Evolutionary conservation across 768 basidiomycete species (phyloP).

Genomic region (Imleria badia): DNA sequence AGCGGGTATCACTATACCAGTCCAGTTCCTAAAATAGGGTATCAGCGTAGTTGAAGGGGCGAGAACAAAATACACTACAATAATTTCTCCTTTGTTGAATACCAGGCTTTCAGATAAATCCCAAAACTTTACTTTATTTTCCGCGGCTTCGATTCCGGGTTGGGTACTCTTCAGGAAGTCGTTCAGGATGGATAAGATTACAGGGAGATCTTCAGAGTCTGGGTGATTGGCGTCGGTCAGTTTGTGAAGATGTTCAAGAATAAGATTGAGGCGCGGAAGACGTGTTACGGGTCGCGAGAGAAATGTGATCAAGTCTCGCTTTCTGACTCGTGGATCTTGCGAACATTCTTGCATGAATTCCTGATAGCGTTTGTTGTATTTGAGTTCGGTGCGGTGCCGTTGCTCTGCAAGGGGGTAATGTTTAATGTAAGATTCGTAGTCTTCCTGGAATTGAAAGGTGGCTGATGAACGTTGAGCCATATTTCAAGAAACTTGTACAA

Average conservation of each 20-base stretch:
- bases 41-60: slow-evolving; percentile 1
- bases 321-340: slow-evolving; percentile 63
- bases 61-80: slow-evolving; percentile 47
- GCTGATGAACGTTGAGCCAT: slow-evolving; percentile 27
- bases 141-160: slow-evolving; percentile 89
- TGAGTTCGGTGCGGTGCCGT: slow-evolving; percentile 73
- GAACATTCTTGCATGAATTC: slow-evolving; percentile 62
- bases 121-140: slow-evolving; percentile 88
- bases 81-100: slow-evolving; percentile 77
- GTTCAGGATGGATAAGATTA: slow-evolving; percentile 64
- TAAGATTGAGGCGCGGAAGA: slow-evolving; percentile 75
- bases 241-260: slow-evolving; percentile 70
- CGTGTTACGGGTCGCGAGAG: slow-evolving; percentile 86
- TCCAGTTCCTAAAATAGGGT: slow-evolving; percentile 67
- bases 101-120: slow-evolving; percentile 71
- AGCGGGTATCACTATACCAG: slow-evolving; percentile 71
- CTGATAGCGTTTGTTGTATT: slow-evolving; percentile 64
- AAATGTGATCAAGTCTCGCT: slow-evolving; percentile 78
- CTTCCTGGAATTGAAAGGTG: slow-evolving; percentile 49
- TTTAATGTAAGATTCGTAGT: slow-evolving; percentile 83
- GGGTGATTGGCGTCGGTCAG: slow-evolving; percentile 72
- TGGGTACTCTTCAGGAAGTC: slow-evolving; percentile 82
- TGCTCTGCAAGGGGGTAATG: slow-evolving; percentile 88
- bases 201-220: slow-evolving; percentile 73
- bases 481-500: slow-evolving; percentile 4